These are phyloP conservation scores for Helminthosporium solani DNA, from an alignment of 2,329 filamentous ascomycete genomes.

Conservation along the genomic window DNA sequence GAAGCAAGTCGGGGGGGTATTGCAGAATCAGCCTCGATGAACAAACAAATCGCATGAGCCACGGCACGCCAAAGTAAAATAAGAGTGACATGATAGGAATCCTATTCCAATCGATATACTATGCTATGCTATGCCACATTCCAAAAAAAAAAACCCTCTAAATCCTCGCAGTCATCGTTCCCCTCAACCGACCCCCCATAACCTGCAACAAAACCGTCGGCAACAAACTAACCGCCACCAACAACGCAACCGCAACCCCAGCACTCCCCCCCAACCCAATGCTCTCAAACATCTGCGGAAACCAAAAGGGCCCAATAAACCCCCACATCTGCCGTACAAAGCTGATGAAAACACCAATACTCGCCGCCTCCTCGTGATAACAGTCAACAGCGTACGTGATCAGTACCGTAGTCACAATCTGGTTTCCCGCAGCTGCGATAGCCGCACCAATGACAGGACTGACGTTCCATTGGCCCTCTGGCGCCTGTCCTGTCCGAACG, in stretches of 20 bases:
- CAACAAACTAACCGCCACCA: conserved; percentile 26
- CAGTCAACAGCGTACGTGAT: conserved; percentile 63
- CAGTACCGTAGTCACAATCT: conserved; percentile 61
- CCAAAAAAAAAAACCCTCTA: background rate
- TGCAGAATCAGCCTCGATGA: no score
- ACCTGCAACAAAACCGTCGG: conserved; percentile 29
- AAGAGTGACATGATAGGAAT: no score
- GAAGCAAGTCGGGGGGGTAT: no score
- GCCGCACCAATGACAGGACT: conserved; percentile 58
- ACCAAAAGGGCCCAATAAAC: conserved; percentile 47
- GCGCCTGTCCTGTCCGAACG: conserved; percentile 51
- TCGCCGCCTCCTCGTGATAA: conserved; percentile 53
- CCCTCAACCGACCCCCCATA: conserved; percentile 21
- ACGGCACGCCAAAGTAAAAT: no score
- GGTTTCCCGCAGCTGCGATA: conserved; percentile 56
- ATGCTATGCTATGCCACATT: no score
- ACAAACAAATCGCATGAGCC: no score
- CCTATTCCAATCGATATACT: no score
- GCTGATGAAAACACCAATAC: conserved; percentile 60
- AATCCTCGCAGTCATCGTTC: conserved; percentile 21
- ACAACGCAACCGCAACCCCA: conserved; percentile 39
- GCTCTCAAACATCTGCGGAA: conserved; percentile 43
- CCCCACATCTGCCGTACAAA: conserved; percentile 54
- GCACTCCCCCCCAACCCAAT: conserved; percentile 41
- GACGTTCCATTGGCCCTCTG: conserved; percentile 53